Evolutionary conservation across 495 filamentous ascomycete species (phyloP), one percentile per base, ranked within the genome.

Genomic region (Daldinia decipiens): DNA sequence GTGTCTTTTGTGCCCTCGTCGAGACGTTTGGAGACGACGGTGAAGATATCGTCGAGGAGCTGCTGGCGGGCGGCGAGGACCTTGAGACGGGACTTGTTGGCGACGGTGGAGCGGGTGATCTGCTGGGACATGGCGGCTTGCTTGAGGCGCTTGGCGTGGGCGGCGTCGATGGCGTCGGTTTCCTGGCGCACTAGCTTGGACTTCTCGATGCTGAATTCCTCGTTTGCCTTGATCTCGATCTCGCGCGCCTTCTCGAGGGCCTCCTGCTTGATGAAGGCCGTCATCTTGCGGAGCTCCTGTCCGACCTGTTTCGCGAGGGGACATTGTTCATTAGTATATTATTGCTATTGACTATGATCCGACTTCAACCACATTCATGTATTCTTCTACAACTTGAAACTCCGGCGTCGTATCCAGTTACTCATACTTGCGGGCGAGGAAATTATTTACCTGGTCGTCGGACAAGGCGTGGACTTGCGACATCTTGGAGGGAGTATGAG

Each of bases 241-340:
- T 99, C 96, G 76, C 89, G 89, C 73, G 94, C 93, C 83, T 99
- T 99, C 79, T 99, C 96, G 39, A 89, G 83, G 26, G 96, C 96
- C 87, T 99, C 96, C 84, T 98, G 94, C 79, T 91, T 91, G 89
- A 99, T 99, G 91, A 99, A 99, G 79, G 94, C 93, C 51, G 96
- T 98, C 96, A 99, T 99, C 87, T 99, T 99, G 85, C 91, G 92
- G 79, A 99, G 92, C 87, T 99, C 96, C 80, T 88, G 87, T 77
- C 90, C 87, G 82, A 99, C 95, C 94, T 98, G 72, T 43, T 55
- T 38, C 4, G 52, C 43, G 27, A n/a, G n/a, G 9, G 53, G 40
- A 32, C 62, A 56, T 39, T 39, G 0, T 68, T 26, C 32, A 54
- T 69, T 55, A 75, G 62, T 57, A 40, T 62, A 24, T 67, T 34